Base-by-base conservation (phyloP, 2,329 filamentous ascomycete genomes). In the Alternaria triticina region DNA sequence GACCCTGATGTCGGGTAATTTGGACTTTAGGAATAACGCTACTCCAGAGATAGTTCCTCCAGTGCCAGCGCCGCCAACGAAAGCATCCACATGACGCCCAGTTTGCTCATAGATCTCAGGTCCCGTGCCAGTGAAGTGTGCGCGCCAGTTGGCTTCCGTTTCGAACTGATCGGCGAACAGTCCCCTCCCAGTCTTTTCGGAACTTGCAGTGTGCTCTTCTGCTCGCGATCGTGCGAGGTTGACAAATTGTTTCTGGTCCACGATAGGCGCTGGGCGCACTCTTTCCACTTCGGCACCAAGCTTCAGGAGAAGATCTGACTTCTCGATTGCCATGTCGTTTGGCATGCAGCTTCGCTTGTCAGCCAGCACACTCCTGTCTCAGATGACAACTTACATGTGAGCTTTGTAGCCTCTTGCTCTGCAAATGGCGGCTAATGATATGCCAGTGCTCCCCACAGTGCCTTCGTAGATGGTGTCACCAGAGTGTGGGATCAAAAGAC, bases 81-180 rank as follows among this genome's bases (percentile, higher is more conserved):
- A 98, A 4, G 93, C 95, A 77, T 96, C 92, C 2, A 98, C 75
- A 8, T 80, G 80, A 0, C 93, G 93, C 23, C 84, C 86, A 6
- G 91, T 92, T 82, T 99, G 96, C 1, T 84, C 82, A 73, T 88
- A 91, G 69, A 99, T 96, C 82, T 99, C 96, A 0, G 95, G 96
- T 0, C 96, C 96, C 0, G 96, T 99, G 13, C 89, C 88, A 20
- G 86, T 83, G 72, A 90, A 89, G 82, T 99, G 96, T 1, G 96
- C 94, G 49, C 87, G 85, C 86, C 91, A 97, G 81, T 99, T 99
- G 30, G 94, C 92, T 54, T 88, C 84, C 25, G 91, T 95, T 82
- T 99, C 96, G 76, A 99, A 99, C 77, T 99, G 96, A 79, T 99
- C 92, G 1, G 95, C 94, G 77, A 98, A 99, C 81, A 97, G 94